These are phyloP conservation scores for Usnea hakonensis DNA, from an alignment of 495 filamentous ascomycete species.

Conservation along the genomic window DNA sequence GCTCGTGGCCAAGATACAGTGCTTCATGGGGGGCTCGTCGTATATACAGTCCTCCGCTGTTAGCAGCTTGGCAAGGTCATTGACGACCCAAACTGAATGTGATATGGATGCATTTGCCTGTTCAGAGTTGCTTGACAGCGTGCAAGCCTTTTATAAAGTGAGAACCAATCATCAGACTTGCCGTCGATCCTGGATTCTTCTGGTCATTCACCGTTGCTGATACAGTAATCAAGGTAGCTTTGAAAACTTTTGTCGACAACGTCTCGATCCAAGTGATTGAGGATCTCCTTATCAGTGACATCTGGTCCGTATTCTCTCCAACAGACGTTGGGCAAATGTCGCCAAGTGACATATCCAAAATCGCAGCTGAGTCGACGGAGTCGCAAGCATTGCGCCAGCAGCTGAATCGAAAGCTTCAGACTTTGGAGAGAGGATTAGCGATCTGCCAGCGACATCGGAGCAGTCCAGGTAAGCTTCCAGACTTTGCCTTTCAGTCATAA, in stretches of 20 bases:
- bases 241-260: conserved; percentile 30
- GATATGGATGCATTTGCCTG: conserved; percentile 39
- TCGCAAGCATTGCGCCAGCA: conserved; percentile 2
- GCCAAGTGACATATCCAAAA: background rate
- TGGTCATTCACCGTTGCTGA: background rate
- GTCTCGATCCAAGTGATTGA: conserved; percentile 22
- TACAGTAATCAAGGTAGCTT: conserved; percentile 31
- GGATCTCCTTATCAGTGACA: conserved; percentile 25
- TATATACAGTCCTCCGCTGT: background rate
- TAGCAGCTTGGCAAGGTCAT: background rate
- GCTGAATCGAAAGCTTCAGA: conserved; percentile 9
- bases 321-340: conserved; percentile 6
- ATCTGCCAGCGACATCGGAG: conserved; percentile 15
- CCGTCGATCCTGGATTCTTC: background rate
- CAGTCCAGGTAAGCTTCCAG: background rate
- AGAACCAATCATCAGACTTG: background rate
- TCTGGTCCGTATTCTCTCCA: conserved; percentile 20
- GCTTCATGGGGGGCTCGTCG: background rate
- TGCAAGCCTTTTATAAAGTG: conserved; percentile 47
- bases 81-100: conserved; percentile 20
- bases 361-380: conserved; percentile 9
- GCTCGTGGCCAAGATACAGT: background rate
- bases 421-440: background rate
- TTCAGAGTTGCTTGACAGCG: conserved; percentile 39
- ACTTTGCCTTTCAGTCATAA: background rate